Evolutionary conservation across 2,329 filamentous ascomycete species (phyloP).

Genomic region (Fusarium sp.): DNA sequence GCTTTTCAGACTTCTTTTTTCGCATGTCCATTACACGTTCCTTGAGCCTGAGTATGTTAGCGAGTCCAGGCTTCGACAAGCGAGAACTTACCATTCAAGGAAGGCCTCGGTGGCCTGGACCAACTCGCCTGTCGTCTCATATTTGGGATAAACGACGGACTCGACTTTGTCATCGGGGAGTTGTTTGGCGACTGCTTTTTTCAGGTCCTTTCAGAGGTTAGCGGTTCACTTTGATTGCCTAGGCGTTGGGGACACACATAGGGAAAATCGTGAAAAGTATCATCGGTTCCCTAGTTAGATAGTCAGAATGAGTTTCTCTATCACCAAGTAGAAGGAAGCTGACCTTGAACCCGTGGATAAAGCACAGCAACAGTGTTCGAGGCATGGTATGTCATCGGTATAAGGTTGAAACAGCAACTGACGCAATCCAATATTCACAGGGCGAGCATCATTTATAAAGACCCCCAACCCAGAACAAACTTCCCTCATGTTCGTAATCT

Average conservation of each 20-base stretch:
- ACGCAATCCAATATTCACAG: neutral
- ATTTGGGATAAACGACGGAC: slow-evolving; percentile 76
- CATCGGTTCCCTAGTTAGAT: slow-evolving; percentile 69
- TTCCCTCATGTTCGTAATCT: neutral
- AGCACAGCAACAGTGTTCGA: slow-evolving; percentile 75
- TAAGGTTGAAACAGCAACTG: neutral
- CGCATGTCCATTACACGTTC: slow-evolving; percentile 82
- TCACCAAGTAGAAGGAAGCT: neutral
- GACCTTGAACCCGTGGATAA: slow-evolving; percentile 79
- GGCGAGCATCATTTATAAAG: slow-evolving; percentile 4
- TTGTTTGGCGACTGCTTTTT: slow-evolving; percentile 67
- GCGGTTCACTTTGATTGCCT: neutral
- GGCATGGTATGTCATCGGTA: slow-evolving; percentile 49
- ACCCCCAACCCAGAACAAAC: neutral
- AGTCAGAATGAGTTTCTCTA: neutral
- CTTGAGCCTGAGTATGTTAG: slow-evolving; percentile 70
- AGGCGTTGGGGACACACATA: slow-evolving; percentile 38
- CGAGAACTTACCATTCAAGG: slow-evolving; percentile 57
- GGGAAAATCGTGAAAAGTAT: slow-evolving; percentile 77
- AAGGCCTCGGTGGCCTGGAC: slow-evolving; percentile 60
- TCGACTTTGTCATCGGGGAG: slow-evolving; percentile 71
- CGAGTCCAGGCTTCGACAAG: neutral
- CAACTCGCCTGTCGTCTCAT: slow-evolving; percentile 79
- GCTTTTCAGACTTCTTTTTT: slow-evolving; percentile 76
- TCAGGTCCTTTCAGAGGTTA: slow-evolving; percentile 61